Evolutionary conservation across 768 basidiomycete species (phyloP), one percentile per base, ranked within the genome.

Genomic region (Lactarius sp.): DNA sequence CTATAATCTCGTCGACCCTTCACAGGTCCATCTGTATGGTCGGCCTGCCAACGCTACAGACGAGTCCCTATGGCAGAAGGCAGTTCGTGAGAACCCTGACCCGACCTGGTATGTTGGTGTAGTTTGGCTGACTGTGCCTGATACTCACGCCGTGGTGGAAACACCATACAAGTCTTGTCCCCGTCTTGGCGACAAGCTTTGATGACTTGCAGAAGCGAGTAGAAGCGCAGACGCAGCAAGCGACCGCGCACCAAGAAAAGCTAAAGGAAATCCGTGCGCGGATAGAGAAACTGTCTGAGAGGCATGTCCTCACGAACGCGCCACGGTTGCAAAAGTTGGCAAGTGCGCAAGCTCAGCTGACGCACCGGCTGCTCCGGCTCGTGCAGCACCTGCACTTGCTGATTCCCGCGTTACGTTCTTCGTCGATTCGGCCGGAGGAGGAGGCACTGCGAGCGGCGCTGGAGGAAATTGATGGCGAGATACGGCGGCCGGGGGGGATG

Each of bases 1-100:
- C 68, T 94, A 94, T 72, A 94, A 93, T 69, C 76, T 90, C 14
- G 90, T 93, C 4, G 85, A 88, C 68, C 88, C 90, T 0, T 77
- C 76, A 6, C 79, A 86, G 67, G 83, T 88, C 3, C 78, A 76
- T 33, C 68, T 85, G 56, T 94, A 90, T 66, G 85, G 82, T 7
- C 84, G 88, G 16, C 92, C 92, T 13, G 72, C 78, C 14, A 90
- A 90, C 68, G 85, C 85, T 13, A 81, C 82, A 6, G 86, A 90
- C 52, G 88, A 92, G 50, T 77, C 77, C 9, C 69, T 86, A 50
- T 94, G 92, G 92, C 83, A 88, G 69, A 87, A 87, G 71, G 92
- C 92, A 7, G 76, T 84, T 1, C 77, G 83, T 55, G 91, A 92
- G 71, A 94, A 93, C 68, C 92, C 92, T 0, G 89, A 93, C 75